Evolutionary conservation across 176 grass and related monocot species (phyloP), one percentile per base, ranked within the genome.

Genomic region (Oryza nivara): DNA sequence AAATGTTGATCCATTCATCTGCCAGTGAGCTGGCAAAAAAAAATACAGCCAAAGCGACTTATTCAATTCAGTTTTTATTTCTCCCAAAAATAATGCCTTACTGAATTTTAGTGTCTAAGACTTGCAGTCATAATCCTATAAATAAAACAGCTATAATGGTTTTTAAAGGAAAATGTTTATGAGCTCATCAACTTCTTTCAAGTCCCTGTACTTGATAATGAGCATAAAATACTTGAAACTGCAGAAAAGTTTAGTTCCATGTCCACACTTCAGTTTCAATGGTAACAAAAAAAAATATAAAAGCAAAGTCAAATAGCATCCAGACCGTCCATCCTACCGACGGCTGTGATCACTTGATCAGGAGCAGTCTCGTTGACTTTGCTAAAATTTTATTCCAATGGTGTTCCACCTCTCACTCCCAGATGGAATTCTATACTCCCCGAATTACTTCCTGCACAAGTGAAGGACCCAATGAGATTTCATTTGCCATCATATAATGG

Each of bases 361-460:
- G 10, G 1, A 11, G 2, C 74, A 19, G 0, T 26, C 46, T 79
- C 15, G 80, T 80, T 90, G 89, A 90, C 84, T 84, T 70, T 35
- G 1, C 40, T 54, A 79, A 79, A 70, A 52, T 80, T 80, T 43
- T 90, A 75, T 83, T 90, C 69, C 49, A 15, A 74, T 90, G 65
- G 84, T 90, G 84, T 74, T 87, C 84, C 40, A 28, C 88, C 88
- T 90, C 88, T 83, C 74, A 6, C 74, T 67, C 15, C 35, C 36
- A 67, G 47, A n/a, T 14, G 58, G 79, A 68, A 69, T 86, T 86
- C 48, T 30, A 72, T 86, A 86, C 36, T 78, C 73, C 0, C 0
- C 54, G 14, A 60, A 87, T 90, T 68, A 40, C 80, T 87, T 90
- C 83, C 63, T 52, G 84, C 49, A 83, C 84, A 83, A 80, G 80